Evolutionary conservation across 2,329 filamentous ascomycete species (phyloP).

Genomic region (Xylariaceae sp.): DNA sequence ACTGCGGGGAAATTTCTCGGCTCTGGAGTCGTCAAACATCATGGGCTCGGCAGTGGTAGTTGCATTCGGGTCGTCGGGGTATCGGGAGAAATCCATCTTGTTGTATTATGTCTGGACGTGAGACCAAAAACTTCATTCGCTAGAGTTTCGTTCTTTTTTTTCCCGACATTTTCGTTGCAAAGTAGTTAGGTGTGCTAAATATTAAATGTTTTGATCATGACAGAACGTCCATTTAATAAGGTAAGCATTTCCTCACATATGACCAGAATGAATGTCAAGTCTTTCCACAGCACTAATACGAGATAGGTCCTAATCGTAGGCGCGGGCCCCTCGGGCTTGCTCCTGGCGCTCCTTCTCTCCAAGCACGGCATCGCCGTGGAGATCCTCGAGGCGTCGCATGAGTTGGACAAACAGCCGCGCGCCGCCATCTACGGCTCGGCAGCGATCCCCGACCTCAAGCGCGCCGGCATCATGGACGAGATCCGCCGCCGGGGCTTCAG

Average conservation of each 20-base stretch:
- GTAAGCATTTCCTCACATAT: conserved; percentile 7
- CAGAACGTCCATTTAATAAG: conserved; percentile 26
- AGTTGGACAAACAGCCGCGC: conserved; percentile 55
- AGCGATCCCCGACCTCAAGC: conserved; percentile 52
- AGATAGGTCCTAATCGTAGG: conserved; percentile 41
- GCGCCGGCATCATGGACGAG: conserved; percentile 51
- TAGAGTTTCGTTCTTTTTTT: no score
- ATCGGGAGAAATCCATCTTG: neutral
- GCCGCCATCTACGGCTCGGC: conserved; percentile 59
- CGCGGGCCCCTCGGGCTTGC: conserved; percentile 45
- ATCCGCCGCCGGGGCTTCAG: conserved; percentile 34
- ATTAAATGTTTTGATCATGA: conserved; percentile 4
- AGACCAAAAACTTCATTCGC: no score
- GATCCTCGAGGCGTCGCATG: conserved; percentile 50
- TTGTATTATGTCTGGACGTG: no score
- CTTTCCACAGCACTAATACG: conserved; percentile 1
- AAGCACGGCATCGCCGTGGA: conserved; percentile 48
- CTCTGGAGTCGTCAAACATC: conserved; percentile 5
- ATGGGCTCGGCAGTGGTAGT: conserved; percentile 8
- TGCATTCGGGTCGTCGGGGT: neutral
- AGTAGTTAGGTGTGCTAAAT: no score
- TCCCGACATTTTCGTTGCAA: no score
- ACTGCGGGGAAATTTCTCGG: conserved; percentile 14
- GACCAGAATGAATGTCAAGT: neutral
- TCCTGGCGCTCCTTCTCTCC: conserved; percentile 48